These are phyloP conservation scores for Elongisporangium undulatum DNA, from an alignment of 352 stramenopile genomes.

Conservation along the genomic window DNA sequence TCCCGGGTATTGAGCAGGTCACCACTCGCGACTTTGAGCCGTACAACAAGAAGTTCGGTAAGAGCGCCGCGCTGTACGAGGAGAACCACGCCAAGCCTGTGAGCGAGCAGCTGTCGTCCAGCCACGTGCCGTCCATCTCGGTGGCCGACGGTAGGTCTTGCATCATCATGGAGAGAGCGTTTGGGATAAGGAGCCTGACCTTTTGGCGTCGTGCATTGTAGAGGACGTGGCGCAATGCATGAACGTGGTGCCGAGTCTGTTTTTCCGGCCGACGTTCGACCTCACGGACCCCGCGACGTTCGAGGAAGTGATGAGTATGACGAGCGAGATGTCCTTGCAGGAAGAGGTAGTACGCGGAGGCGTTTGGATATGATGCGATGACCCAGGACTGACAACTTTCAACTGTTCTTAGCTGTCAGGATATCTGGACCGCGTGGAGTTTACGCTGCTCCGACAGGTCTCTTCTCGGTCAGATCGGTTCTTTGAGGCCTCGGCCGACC, in stretches of 20 bases:
- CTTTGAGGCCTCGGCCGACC: constrained; percentile 79
- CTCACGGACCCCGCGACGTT: constrained; percentile 73
- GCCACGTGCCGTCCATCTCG: constrained; percentile 72
- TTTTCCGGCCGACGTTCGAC: constrained; percentile 76
- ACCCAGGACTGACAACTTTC: neutral
- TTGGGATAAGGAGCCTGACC: neutral
- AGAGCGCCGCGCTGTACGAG: constrained; percentile 58
- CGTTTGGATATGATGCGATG: neutral
- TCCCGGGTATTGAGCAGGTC: constrained; percentile 56
- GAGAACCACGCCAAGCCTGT: constrained; percentile 75
- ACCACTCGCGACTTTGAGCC: constrained; percentile 68
- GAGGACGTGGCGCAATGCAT: constrained; percentile 83
- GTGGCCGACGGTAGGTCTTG: constrained; percentile 59
- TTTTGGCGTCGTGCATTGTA: constrained; percentile 13
- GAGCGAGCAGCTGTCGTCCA: constrained; percentile 80
- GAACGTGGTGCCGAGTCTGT: constrained; percentile 68
- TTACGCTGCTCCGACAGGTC: constrained; percentile 80
- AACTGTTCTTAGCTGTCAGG: constrained; percentile 41
- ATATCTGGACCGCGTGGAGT: constrained; percentile 83
- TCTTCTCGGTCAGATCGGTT: constrained; percentile 82
- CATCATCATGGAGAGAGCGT: neutral
- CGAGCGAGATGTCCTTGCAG: constrained; percentile 44
- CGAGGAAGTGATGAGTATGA: constrained; percentile 77
- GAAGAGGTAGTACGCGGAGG: constrained; percentile 56
- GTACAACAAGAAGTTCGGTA: constrained; percentile 71